phyloP scores from a whole-genome alignment of 257 asterid species.

The Salvia rosmarinus region DNA sequence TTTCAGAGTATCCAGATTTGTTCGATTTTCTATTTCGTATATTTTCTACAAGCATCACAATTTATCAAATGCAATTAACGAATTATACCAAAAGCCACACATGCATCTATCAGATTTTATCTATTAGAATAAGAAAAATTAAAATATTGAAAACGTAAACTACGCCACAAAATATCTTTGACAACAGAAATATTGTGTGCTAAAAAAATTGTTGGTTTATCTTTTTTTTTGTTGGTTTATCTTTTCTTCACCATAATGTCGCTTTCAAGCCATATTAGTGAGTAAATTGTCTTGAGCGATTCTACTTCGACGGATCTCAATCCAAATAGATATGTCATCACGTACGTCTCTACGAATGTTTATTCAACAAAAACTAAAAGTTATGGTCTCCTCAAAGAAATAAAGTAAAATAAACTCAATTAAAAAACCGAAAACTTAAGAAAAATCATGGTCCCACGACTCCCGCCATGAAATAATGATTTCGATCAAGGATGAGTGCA shows the following conservation, averaged over 20 bases:
- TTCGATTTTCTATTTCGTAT: too few relatives aligned
- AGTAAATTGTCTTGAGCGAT: not conserved
- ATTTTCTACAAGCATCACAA: not conserved
- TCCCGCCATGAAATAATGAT: not conserved
- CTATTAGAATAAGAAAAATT: not conserved
- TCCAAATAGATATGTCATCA: not conserved
- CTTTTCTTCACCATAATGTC: conserved; percentile 1
- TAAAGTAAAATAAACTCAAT: not conserved
- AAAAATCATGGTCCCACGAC: not conserved
- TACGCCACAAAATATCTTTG: not conserved
- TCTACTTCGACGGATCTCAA: not conserved
- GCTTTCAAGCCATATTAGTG: conserved; percentile 20
- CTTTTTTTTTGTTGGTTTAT: conserved; percentile 2
- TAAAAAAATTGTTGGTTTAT: not conserved
- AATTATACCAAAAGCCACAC: not conserved
- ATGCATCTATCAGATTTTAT: not conserved
- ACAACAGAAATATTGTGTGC: not conserved
- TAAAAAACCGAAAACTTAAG: not conserved
- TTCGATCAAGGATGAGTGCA: too few relatives aligned
- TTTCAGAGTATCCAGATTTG: too few relatives aligned
- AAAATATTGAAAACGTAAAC: not conserved
- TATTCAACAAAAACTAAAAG: not conserved
- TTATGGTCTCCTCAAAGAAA: not conserved
- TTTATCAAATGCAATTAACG: not conserved
- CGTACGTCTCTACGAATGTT: not conserved